These are phyloP conservation scores for Leishmania turanica DNA, from an alignment of 208 protist species.

Conservation along the genomic window DNA sequence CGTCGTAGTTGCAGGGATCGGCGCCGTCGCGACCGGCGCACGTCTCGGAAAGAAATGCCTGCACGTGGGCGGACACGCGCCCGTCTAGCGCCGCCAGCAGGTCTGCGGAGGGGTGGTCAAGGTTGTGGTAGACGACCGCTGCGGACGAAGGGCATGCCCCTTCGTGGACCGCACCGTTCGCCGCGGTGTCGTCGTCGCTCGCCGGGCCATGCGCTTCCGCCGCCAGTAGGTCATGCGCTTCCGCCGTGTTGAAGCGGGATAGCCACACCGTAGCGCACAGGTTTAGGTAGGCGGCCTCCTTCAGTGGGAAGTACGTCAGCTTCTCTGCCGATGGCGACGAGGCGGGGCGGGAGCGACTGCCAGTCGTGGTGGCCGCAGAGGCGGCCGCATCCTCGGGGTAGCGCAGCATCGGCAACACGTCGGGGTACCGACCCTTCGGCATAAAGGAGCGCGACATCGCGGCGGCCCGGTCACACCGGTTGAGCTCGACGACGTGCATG, in stretches of 20 bases:
- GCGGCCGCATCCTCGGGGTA: slow-evolving; percentile 13
- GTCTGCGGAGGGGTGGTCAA: slow-evolving; percentile 17
- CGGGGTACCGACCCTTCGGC: slow-evolving; percentile 38
- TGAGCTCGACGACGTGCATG: slow-evolving; percentile 42
- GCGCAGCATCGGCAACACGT: slow-evolving; percentile 43
- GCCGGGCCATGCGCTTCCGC: slow-evolving; percentile 11
- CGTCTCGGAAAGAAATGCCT: slow-evolving; percentile 12
- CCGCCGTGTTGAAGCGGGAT: slow-evolving; percentile 30
- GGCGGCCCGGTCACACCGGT: slow-evolving; percentile 21
- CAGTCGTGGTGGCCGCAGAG: neutral
- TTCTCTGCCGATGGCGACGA: too few species aligned
- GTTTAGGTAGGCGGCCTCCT: slow-evolving; percentile 32
- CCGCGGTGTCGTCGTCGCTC: neutral
- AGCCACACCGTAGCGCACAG: slow-evolving; percentile 38
- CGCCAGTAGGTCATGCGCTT: slow-evolving; percentile 15
- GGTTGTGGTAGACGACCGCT: slow-evolving; percentile 9
- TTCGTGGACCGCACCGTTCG: neutral
- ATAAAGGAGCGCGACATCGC: slow-evolving; percentile 27
- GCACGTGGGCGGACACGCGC: slow-evolving; percentile 28
- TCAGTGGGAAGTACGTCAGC: slow-evolving; percentile 28
- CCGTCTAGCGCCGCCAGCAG: slow-evolving; percentile 30
- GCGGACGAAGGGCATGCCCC: neutral
- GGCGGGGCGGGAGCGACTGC: slow-evolving; percentile 3
- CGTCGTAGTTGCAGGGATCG: slow-evolving; percentile 3
- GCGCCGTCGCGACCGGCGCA: slow-evolving; percentile 8